phyloP scores from a whole-genome alignment of 208 protist genomes.

The Leishmania arabica region DNA sequence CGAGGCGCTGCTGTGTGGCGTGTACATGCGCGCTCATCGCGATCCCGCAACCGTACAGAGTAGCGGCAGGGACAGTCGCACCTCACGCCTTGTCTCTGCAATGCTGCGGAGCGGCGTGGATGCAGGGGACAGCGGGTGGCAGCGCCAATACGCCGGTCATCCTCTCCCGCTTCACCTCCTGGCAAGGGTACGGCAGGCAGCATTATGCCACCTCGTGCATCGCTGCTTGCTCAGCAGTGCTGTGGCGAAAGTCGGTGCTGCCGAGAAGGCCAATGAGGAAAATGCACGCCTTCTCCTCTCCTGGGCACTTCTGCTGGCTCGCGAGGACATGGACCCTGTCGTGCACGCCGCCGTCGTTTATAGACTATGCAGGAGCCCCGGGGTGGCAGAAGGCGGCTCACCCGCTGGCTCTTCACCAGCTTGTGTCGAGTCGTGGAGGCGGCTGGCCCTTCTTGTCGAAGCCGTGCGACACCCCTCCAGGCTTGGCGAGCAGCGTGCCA shows the following conservation, averaged over 20 bases:
- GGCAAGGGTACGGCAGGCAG: conserved; percentile 8
- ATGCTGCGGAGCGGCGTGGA: neutral
- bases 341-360: conserved; percentile 21
- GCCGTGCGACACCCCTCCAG: neutral
- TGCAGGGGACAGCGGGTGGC: neutral
- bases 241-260: neutral
- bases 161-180: neutral
- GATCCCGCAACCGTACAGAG: neutral
- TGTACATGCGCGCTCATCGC: neutral
- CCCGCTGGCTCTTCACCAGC: neutral
- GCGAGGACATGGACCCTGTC: conserved; percentile 2
- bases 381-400: neutral
- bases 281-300: conserved; percentile 11
- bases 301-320: conserved; percentile 19
- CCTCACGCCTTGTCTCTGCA: neutral
- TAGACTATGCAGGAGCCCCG: conserved; percentile 16
- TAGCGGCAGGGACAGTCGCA: neutral
- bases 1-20: conserved; percentile 30
- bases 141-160: neutral
- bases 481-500: neutral
- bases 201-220: conserved; percentile 29
- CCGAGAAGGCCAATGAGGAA: neutral
- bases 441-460: conserved; percentile 13
- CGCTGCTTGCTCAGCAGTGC: conserved; percentile 20
- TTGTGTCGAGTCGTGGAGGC: conserved; percentile 15